Conservation (phyloP, 371 early-diverging fungal genomes). For the Mucor irregularis region DNA sequence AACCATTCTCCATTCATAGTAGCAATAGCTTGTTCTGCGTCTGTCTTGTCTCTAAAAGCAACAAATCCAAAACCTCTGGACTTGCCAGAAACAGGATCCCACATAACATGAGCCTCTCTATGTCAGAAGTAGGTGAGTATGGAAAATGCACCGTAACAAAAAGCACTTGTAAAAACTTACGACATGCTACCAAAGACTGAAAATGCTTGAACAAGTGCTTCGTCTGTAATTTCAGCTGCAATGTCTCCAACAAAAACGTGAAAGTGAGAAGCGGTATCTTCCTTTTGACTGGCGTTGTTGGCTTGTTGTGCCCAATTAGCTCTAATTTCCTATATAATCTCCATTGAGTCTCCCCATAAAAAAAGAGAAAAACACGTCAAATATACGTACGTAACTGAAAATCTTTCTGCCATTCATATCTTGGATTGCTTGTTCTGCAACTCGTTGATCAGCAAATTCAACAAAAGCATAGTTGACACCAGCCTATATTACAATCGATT, state of each 20-base stretch:
- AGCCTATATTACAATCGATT: too few species aligned
- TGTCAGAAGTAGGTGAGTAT: not conserved
- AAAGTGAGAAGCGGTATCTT: conserved; percentile 72
- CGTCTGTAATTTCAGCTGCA: conserved; percentile 84
- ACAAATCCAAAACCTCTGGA: conserved; percentile 85
- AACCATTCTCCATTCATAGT: conserved; percentile 87
- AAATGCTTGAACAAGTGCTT: conserved; percentile 69
- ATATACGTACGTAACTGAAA: conserved; percentile 49
- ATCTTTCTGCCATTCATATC: conserved; percentile 76
- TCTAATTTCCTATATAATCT: conserved; percentile 43
- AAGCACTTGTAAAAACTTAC: conserved; percentile 56
- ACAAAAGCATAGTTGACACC: conserved; percentile 90
- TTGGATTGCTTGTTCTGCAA: conserved; percentile 78
- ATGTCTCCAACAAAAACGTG: conserved; percentile 85
- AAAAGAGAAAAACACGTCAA: not conserved
- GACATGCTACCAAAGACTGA: conserved; percentile 59
- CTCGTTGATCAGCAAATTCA: conserved; percentile 73
- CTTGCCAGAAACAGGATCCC: conserved; percentile 78
- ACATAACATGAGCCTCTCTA: conserved; percentile 65
- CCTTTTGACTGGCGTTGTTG: conserved; percentile 36
- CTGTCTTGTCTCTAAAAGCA: conserved; percentile 78
- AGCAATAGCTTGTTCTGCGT: conserved; percentile 78
- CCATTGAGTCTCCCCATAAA: not conserved
- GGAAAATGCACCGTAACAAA: conserved; percentile 30
- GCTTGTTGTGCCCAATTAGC: conserved; percentile 54